Base-by-base conservation (phyloP, 768 basidiomycete genomes). In the Psilocybe subaeruginosa region DNA sequence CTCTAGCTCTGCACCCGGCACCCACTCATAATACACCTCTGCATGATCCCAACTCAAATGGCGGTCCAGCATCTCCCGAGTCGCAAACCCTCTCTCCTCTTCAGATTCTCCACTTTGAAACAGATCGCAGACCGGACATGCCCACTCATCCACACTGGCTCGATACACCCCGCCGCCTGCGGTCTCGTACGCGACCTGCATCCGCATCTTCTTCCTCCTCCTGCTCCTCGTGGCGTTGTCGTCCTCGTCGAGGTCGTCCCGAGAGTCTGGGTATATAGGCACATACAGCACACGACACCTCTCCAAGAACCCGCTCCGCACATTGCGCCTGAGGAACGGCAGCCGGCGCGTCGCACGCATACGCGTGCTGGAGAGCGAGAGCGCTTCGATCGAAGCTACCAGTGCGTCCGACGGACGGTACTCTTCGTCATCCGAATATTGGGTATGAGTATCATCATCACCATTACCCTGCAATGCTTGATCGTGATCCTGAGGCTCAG, bases 311-410 rank as follows among this genome's bases (percentile, higher is more conserved):
- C 84, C 83, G 2, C 52, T 65, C 12, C 78, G 76, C 16, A 90
- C 66, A 64, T 83, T 85, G 9, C 85, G 82, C 29, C 69, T 73
- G 19, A 88, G 74, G 67, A 90, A 90, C 0, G 89, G 89, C 4
- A 89, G 76, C 54, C 74, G 75, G 14, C 62, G 64, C 9, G 74
- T 72, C 23, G 67, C 69, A 37, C 78, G 77, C 70, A 84, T 74
- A 17, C 75, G 76, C 46, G 77, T 60, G 3, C 69, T 64, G 1
- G 74, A 61, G 1, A 73, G 66, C 0, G 72, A 71, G 16, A 80
- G 58, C 11, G 61, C 60, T 54, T 80, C 73, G 11, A 82, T 60
- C 11, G 73, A 74, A 4, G 70, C 59, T 30, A 81, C 39, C 46
- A 85, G 71, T 2, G 70, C 61, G 3, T 73, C 72, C 12, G 75